phyloP scores from a whole-genome alignment of 1,284 basidiomycete species.

The Papiliotrema laurentii region DNA sequence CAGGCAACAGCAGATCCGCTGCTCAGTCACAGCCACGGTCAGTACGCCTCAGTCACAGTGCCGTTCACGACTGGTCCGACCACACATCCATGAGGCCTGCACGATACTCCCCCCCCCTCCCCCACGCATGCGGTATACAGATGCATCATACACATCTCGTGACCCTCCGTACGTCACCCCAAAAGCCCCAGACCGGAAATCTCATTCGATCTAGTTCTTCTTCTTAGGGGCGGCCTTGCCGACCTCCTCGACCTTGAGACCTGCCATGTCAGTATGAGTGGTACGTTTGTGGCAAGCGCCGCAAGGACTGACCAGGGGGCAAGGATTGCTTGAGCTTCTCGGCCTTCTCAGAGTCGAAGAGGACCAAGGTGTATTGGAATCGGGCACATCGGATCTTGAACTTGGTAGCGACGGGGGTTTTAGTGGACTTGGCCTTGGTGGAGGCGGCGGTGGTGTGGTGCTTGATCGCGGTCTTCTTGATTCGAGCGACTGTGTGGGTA shows the following conservation, averaged over 20 bases:
- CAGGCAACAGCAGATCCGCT: too few species aligned
- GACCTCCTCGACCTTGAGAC: conserved; percentile 49
- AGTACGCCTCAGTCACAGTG: too few species aligned
- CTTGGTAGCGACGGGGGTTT: conserved; percentile 80
- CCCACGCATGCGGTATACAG: conserved; percentile 1
- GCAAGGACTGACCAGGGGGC: conserved; percentile 71
- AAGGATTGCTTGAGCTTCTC: conserved; percentile 96
- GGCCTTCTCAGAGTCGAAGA: conserved; percentile 97
- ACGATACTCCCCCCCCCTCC: too few species aligned
- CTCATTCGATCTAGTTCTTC: conserved; percentile 44
- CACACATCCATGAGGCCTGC: too few species aligned
- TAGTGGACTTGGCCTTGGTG: conserved; percentile 48
- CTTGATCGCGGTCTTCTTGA: conserved; percentile 79
- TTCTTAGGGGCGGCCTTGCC: conserved; percentile 47
- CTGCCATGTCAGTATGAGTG: conserved; percentile 6
- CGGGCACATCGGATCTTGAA: conserved; percentile 98
- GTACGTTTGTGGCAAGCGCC: background rate
- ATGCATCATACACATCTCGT: conserved; percentile 2
- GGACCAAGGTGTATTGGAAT: conserved; percentile 94
- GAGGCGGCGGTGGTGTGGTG: conserved; percentile 31
- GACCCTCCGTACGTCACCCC: too few species aligned
- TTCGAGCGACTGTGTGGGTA: conserved; percentile 70
- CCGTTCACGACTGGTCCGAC: too few species aligned
- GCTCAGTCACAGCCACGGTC: too few species aligned
- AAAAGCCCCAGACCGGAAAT: too few species aligned